Evolutionary conservation across 1,139 yeast species (phyloP).

Genomic region (Blastobotrys aristatus): DNA sequence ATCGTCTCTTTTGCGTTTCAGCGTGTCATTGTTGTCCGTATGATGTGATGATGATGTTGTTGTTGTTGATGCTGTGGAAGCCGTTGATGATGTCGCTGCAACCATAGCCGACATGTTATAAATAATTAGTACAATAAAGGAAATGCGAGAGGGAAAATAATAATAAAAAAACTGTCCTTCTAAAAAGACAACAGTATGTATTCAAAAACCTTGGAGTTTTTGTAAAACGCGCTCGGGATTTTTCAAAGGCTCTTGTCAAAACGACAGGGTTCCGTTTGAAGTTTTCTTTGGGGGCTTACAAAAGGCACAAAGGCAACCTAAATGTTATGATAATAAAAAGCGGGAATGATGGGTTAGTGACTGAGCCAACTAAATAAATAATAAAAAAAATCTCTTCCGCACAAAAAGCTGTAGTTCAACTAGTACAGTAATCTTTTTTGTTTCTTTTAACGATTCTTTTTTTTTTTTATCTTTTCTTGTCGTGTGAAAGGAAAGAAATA

Average conservation of each 20-base stretch:
- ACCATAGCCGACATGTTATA: conserved; percentile 5
- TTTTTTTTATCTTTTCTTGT: conserved; percentile 3
- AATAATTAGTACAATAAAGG: conserved; percentile 1
- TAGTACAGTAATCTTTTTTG: conserved; percentile 5
- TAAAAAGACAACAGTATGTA: conserved; percentile 7
- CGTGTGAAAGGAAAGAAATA: neutral
- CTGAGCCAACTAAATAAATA: neutral
- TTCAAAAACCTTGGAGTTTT: neutral
- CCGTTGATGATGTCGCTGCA: conserved; percentile 1
- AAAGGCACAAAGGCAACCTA: too few species aligned
- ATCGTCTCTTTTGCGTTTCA: conserved; percentile 14
- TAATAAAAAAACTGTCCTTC: conserved; percentile 8
- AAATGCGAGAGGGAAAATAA: neutral
- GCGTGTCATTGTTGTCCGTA: neutral
- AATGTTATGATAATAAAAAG: too few species aligned
- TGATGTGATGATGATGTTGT: neutral
- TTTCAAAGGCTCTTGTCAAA: too few species aligned
- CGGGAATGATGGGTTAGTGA: too few species aligned
- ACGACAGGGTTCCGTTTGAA: too few species aligned
- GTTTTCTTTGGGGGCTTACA: too few species aligned
- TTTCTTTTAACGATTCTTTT: conserved; percentile 7
- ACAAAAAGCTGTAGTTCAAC: conserved; percentile 6
- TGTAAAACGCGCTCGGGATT: neutral
- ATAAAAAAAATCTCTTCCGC: conserved; percentile 5
- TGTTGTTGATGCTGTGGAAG: neutral